Evolutionary conservation across 345 rosid species (phyloP), one percentile per base, ranked within the genome.

Genomic region (Eucalyptus marginata): DNA sequence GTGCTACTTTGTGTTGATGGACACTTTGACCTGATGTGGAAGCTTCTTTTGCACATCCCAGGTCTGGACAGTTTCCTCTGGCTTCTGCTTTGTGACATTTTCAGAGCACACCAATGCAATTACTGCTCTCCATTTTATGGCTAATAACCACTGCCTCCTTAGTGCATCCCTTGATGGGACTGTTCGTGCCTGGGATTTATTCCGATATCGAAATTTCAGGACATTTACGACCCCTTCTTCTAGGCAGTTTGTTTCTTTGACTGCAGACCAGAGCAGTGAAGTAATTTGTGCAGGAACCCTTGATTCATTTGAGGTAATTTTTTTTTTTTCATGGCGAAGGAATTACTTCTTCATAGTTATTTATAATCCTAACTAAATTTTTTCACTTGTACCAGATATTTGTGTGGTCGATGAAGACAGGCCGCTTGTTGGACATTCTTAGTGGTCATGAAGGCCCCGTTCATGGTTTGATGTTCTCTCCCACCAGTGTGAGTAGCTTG

Each of bases 391-490:
- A 44, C 43, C 87, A 97, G 99, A 96, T 97, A 89, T 97, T 97
- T 91, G 99, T 98, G 88, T 97, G 99, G 99, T 98, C 99, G n/a
- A 97, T 97, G 99, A 98, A 97, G 95, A 98, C 98, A 3, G 97
- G 98, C 88, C 97, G 97, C 79, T 94, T 98, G 88, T 94, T 97
- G 94, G 99, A 98, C 92, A 92, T 96, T 89, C 96, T 98, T 59
- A 96, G 97, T 56, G 98, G 98, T 90, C 99, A 98, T 93, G 99
- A 96, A 94, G 99, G 99, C 89, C 99, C 99, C 2, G 99, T 98
- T 91, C 99, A 97, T 89, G 99, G 99, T 5, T 91, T 98, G 93
- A 93, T 91, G 92, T 98, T 96, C 93, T 98, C 99, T 91, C 96
- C 98, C 51, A 90, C 96, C 83, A 96, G 90, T 93, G 99, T 98